Conservation (phyloP, 2,329 filamentous ascomycete species). For the Penicillium sp. region DNA sequence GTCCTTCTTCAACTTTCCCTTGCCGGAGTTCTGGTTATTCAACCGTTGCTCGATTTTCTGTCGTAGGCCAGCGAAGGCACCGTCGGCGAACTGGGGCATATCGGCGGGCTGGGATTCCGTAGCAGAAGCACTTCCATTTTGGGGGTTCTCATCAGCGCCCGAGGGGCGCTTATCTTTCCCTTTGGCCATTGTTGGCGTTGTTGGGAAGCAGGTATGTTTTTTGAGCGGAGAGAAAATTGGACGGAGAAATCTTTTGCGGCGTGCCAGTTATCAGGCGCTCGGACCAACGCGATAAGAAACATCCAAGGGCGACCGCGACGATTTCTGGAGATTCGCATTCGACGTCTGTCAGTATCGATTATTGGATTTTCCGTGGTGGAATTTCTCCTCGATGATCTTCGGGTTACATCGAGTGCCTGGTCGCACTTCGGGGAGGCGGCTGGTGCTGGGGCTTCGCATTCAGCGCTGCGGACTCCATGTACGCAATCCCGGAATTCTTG, state of each 20-base stretch:
- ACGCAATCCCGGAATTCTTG: conserved; percentile 14
- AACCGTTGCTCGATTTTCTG: conserved; percentile 41
- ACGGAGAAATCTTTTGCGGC: conserved; percentile 29
- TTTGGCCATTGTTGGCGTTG: conserved; percentile 34
- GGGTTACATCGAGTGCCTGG: conserved; percentile 23
- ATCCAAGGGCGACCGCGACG: conserved; percentile 10
- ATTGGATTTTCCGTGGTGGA: not conserved
- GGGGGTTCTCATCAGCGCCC: conserved; percentile 18
- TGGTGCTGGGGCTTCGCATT: conserved; percentile 14
- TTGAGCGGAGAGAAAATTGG: conserved; percentile 19
- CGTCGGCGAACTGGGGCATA: conserved; percentile 36
- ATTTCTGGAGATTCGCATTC: conserved; percentile 10
- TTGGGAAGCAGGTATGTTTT: conserved; percentile 14
- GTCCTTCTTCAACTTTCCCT: conserved; percentile 31
- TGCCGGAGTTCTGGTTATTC: conserved; percentile 31
- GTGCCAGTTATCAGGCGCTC: conserved; percentile 23
- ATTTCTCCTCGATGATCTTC: conserved; percentile 24
- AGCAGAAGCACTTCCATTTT: conserved; percentile 14
- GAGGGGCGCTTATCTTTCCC: conserved; percentile 35
- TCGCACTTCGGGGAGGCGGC: conserved; percentile 20
- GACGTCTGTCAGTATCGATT: not conserved
- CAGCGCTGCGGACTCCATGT: conserved; percentile 39
- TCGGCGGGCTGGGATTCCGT: conserved; percentile 22
- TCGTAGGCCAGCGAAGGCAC: conserved; percentile 40
- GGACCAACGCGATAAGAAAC: conserved; percentile 26